Base-by-base conservation (phyloP, 1,284 basidiomycete genomes). In the Stereum hirsutum region DNA sequence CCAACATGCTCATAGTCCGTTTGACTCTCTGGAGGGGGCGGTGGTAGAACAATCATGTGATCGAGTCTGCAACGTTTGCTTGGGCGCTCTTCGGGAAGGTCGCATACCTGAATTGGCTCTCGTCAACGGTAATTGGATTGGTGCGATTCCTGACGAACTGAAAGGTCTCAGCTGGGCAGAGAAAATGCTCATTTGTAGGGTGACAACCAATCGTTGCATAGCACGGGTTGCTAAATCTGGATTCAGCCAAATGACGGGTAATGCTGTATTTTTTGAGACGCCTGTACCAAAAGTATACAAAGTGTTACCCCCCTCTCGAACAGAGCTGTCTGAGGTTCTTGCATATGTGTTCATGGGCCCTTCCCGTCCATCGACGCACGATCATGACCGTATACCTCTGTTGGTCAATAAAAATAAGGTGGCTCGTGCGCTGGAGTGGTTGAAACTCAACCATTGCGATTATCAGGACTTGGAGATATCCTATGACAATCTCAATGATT, bases 391-490 rank as follows among this genome's bases (percentile, higher is more conserved):
- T n/a, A 57, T 50, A 21, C 60, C 58, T 6, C 45, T 61, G 15
- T 42, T 59, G 14, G 54, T 60, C 1, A 30, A 53, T 17, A 8
- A 50, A 60, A 1, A 15, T 24, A 12, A 28, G 21, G 15, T 38
- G n/a, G 36, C 36, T 38, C 19, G n/a, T 21, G 58, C 59, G 3
- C 41, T 63, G 5, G 43, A 56, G 15, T 62, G 60, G 60, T 46
- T 63, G n/a, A 55, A 55, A 21, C 27, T 60, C 2, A 63, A 63
- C 38, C 57, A 63, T 49, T 5, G 3, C 7, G 52, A 55, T 24
- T 63, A 62, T 46, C 14, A 2, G 4, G 54, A 58, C 43, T 6
- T 59, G 0, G 38, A 45, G 0, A 58, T 63, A 11, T 56, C 53
- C 1, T n/a, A 56, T 5, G 42, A 53, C 0, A 57, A 60, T 48